Evolutionary conservation across 768 basidiomycete species (phyloP).

Genomic region (Cytidiella melzeri): DNA sequence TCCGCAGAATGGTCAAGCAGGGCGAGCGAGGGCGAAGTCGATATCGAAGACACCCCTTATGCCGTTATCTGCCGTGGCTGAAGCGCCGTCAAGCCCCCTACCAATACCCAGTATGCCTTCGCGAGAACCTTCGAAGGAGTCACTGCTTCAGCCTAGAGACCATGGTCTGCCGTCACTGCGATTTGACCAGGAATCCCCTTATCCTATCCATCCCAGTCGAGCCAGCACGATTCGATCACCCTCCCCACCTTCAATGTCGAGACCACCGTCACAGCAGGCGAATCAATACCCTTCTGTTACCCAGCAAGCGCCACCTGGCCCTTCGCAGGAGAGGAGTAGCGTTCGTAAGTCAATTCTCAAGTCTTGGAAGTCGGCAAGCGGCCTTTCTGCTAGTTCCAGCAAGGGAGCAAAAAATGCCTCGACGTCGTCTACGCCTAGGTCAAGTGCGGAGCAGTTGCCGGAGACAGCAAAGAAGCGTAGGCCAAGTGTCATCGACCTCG

Average conservation of each 20-base stretch:
- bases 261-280: constrained; percentile 16
- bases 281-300: constrained; percentile 16
- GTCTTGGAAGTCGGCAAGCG: constrained; percentile 47
- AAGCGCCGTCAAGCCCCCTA: constrained; percentile 20
- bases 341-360: constrained; percentile 71
- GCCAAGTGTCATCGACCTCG: constrained; percentile 42
- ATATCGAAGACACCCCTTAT: constrained; percentile 8
- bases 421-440: constrained; percentile 21
- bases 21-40: constrained; percentile 12
- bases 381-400: constrained; percentile 17
- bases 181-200: constrained; percentile 72
- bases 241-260: constrained; percentile 14
- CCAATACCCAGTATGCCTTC: constrained; percentile 24
- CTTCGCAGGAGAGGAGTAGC: constrained; percentile 35
- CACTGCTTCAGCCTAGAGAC: constrained; percentile 25
- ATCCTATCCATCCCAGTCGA: constrained; percentile 38
- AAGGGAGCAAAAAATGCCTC: constrained; percentile 14
- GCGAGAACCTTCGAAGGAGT: constrained; percentile 19
- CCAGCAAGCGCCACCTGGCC: constrained; percentile 13
- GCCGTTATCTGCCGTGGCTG: constrained; percentile 24
- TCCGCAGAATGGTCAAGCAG: constrained; percentile 8
- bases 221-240: constrained; percentile 17
- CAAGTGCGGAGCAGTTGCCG: constrained; percentile 34
- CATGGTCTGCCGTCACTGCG: constrained; percentile 28
- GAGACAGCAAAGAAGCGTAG: constrained; percentile 35